Conservation (phyloP, 768 basidiomycete species). For the Auriscalpium orientale region DNA sequence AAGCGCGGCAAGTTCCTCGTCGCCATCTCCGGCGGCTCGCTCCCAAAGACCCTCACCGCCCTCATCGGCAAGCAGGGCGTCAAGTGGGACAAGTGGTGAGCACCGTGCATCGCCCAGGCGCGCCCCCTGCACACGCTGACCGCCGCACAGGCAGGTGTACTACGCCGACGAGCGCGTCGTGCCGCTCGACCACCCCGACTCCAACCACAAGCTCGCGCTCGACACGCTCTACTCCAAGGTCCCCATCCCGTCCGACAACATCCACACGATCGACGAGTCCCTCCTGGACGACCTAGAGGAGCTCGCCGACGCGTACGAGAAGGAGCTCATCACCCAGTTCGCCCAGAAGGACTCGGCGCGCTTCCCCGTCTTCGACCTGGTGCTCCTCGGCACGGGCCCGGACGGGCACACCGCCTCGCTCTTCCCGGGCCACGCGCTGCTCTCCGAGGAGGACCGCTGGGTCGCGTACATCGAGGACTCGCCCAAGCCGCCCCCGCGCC, state of each 20-base stretch:
- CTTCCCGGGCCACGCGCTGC: constrained; percentile 86
- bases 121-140: background rate
- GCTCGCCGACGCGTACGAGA: constrained; percentile 74
- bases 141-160: constrained; percentile 77
- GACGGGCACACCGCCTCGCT: constrained; percentile 98
- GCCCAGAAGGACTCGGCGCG: constrained; percentile 89
- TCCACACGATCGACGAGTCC: constrained; percentile 72
- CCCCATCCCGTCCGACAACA: constrained; percentile 65
- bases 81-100: constrained; percentile 92
- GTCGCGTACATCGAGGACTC: constrained; percentile 89
- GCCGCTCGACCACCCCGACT: constrained; percentile 86
- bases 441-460: constrained; percentile 85
- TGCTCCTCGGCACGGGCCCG: constrained; percentile 93
- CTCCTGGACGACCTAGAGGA: constrained; percentile 71
- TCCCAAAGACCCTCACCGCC: constrained; percentile 73
- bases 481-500: constrained; percentile 84
- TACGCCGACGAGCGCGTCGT: constrained; percentile 96
- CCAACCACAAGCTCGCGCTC: constrained; percentile 77
- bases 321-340: constrained; percentile 81
- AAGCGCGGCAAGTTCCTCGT: constrained; percentile 88
- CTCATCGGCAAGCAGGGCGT: constrained; percentile 58
- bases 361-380: constrained; percentile 96
- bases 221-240: constrained; percentile 75
- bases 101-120: background rate
- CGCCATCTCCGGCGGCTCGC: constrained; percentile 89